Conservation (phyloP, 2,329 filamentous ascomycete genomes). For the Sarocladiaceae sp. region DNA sequence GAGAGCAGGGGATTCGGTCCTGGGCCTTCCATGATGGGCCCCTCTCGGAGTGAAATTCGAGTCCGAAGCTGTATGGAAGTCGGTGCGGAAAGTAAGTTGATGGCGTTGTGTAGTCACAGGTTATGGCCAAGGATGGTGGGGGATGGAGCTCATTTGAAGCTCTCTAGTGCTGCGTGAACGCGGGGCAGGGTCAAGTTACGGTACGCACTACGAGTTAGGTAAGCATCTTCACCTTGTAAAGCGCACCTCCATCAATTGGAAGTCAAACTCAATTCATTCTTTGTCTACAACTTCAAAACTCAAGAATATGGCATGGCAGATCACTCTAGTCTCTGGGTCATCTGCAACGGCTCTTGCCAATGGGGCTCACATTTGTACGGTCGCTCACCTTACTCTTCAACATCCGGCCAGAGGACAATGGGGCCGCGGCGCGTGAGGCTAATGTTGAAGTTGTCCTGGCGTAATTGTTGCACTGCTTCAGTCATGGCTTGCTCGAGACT, state of each 20-base stretch:
- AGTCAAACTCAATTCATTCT: no score
- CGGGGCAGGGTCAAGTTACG: neutral
- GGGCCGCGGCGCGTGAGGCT: constrained; percentile 15
- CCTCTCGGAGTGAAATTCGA: neutral
- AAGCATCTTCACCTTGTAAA: neutral
- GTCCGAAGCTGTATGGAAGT: neutral
- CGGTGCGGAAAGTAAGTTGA: no score
- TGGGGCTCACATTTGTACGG: constrained; percentile 2
- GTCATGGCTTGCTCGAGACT: constrained; percentile 19
- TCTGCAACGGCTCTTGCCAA: neutral
- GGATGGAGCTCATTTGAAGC: neutral
- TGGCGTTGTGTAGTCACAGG: no score
- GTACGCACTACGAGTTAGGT: constrained; percentile 6
- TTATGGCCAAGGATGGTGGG: neutral
- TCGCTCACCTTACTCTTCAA: neutral
- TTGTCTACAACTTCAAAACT: no score
- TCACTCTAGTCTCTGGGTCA: no score
- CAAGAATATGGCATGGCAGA: no score
- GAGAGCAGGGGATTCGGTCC: constrained; percentile 57
- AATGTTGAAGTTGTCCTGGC: constrained; percentile 20
- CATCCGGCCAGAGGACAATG: constrained; percentile 17
- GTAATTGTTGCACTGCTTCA: constrained; percentile 15
- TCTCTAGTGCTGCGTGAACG: neutral
- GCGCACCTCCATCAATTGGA: no score
- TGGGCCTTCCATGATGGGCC: constrained; percentile 40